phyloP scores from a whole-genome alignment of 75 land plant species.

The Isoetes taiwanensis region DNA sequence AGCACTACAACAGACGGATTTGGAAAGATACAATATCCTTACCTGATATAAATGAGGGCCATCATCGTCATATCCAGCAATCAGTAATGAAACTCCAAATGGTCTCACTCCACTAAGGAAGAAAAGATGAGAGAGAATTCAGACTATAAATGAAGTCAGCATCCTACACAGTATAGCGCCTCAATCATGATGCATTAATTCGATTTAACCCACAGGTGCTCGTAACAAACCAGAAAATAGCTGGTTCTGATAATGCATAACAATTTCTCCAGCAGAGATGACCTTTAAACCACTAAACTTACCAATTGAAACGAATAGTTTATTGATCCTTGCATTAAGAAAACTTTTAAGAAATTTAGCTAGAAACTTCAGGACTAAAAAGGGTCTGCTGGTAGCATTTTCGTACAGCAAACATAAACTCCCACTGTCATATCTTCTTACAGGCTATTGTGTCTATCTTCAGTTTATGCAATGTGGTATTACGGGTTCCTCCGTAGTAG shows the following conservation, averaged over 20 bases:
- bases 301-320: too few relatives aligned
- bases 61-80: slow-evolving; percentile 98
- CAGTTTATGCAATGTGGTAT: too few relatives aligned
- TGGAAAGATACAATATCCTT: background rate
- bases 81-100: slow-evolving; percentile 90
- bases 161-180: too few relatives aligned
- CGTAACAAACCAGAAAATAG: background rate
- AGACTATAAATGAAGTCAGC: background rate
- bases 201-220: background rate
- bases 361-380: too few relatives aligned
- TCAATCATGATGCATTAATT: slow-evolving; percentile 1
- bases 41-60: slow-evolving; percentile 95
- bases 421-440: too few relatives aligned
- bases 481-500: too few relatives aligned
- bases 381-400: too few relatives aligned
- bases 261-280: background rate
- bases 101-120: slow-evolving; percentile 89
- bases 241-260: background rate
- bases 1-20: background rate
- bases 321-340: too few relatives aligned
- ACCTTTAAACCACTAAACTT: too few relatives aligned
- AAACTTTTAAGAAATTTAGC: too few relatives aligned
- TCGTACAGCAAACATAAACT: too few relatives aligned
- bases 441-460: too few relatives aligned
- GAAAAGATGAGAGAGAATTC: background rate